Conservation (phyloP, 139 green algal species). For the Ettlia oleoabundans region DNA sequence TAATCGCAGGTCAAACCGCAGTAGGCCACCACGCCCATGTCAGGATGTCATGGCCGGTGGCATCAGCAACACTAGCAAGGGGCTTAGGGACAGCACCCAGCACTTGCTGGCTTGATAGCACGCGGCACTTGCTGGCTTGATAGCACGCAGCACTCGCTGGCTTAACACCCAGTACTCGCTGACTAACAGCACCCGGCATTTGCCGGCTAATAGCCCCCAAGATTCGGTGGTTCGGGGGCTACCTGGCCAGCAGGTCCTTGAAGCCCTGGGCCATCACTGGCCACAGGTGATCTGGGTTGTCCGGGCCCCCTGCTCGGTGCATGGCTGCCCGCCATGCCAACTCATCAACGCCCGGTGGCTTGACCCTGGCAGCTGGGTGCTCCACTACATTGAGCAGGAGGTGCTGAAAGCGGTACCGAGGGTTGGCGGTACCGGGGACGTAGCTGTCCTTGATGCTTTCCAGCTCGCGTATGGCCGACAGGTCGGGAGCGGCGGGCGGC, state of each 20-base stretch:
- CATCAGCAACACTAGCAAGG: no score
- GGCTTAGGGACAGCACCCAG: no score
- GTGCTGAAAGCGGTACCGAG: slow-evolving; percentile 69
- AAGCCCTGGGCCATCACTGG: slow-evolving; percentile 74
- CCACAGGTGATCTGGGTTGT: slow-evolving; percentile 76
- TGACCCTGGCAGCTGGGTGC: slow-evolving; percentile 61
- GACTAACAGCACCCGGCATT: no score
- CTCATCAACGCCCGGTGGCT: slow-evolving; percentile 72
- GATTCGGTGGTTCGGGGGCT: no score
- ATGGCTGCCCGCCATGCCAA: slow-evolving; percentile 77
- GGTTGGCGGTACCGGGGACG: slow-evolving; percentile 21
- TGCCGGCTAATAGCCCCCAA: no score
- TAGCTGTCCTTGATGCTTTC: slow-evolving; percentile 55
- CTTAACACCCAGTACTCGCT: no score
- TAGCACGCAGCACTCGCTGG: no score
- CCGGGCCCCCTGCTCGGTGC: slow-evolving; percentile 58
- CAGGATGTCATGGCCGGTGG: no score
- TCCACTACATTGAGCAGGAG: slow-evolving; percentile 79
- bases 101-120: no score
- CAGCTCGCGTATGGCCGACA: slow-evolving; percentile 51
- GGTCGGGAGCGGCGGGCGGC: slow-evolving; percentile 26
- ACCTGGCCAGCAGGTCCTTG: slow-evolving; percentile 67
- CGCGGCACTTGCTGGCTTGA: no score
- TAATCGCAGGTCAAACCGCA: no score
- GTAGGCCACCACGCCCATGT: no score